Percentiles rank a stretch among this genome's conserved stretches.
phyloP scores from a whole-genome alignment of 192 early-diverging fungal genomes.

The Rhizophagus sp. region DNA sequence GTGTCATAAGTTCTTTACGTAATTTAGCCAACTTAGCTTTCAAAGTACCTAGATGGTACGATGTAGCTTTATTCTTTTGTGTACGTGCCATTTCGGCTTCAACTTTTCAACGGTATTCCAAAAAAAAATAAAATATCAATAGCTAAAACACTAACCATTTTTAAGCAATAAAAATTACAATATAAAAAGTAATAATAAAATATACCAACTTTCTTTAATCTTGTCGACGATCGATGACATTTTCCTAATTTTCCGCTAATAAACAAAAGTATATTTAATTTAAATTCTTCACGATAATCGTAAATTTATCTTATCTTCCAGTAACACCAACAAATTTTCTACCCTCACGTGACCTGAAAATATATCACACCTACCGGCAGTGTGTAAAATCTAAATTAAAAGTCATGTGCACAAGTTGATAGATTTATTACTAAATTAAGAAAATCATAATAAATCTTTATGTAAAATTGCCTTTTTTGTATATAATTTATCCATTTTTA shows the following conservation, averaged over 20 bases:
- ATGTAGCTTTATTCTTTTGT: constrained; percentile 96
- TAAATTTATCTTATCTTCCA: no score
- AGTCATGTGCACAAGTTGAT: no score
- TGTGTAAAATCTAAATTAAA: no score
- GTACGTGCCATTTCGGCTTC: constrained; percentile 54
- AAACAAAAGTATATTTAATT: background rate
- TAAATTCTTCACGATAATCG: no score
- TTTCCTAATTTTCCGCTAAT: background rate
- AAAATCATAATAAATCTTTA: no score
- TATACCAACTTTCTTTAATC: constrained; percentile 14
- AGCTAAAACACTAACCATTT: no score
- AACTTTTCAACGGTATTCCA: constrained; percentile 16
- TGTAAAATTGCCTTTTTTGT: no score
- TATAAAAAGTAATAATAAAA: background rate
- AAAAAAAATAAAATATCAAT: background rate
- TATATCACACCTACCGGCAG: no score
- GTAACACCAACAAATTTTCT: no score
- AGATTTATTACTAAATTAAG: no score
- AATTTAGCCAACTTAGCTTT: constrained; percentile 99
- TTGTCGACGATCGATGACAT: background rate
- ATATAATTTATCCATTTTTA: no score
- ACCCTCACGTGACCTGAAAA: no score
- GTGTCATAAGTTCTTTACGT: constrained; percentile 90
- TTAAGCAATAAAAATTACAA: background rate
- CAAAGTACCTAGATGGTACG: constrained; percentile 87